phyloP scores from a whole-genome alignment of 805 yeast genomes.

The Zygoascus biomembranicola region DNA sequence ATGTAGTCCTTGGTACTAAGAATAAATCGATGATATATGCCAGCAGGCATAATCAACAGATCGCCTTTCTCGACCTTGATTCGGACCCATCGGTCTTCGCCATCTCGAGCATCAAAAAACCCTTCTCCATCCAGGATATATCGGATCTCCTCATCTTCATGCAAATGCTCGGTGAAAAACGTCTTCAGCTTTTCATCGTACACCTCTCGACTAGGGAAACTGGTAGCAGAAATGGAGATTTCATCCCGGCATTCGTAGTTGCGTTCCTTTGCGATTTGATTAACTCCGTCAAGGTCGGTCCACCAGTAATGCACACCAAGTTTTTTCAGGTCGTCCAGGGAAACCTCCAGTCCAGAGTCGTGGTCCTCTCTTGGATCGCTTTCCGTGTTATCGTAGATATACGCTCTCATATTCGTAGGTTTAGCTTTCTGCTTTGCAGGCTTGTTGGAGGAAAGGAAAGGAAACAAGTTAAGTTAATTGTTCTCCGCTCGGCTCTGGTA shows the following conservation, averaged over 20 bases:
- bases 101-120: conserved; percentile 76
- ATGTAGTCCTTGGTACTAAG: conserved; percentile 55
- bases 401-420: conserved; percentile 35
- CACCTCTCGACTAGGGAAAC: conserved; percentile 57
- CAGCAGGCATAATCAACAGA: conserved; percentile 64
- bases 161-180: conserved; percentile 81
- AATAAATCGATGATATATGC: conserved; percentile 90
- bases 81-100: conserved; percentile 67
- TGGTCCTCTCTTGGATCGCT: conserved; percentile 63
- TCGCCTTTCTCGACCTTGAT: conserved; percentile 57
- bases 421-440: background rate
- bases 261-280: conserved; percentile 59
- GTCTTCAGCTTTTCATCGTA: conserved; percentile 56
- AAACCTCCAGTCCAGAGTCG: conserved; percentile 55
- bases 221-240: conserved; percentile 48
- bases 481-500: no score
- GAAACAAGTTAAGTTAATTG: no score
- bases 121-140: conserved; percentile 87
- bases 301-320: conserved; percentile 60
- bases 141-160: conserved; percentile 95
- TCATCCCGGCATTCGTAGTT: conserved; percentile 74
- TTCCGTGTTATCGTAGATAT: conserved; percentile 57
- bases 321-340: conserved; percentile 39
- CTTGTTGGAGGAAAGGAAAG: no score
- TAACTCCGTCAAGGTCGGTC: conserved; percentile 44